Evolutionary conservation across 306 rosid genomes (phyloP), one percentile per base, ranked within the genome.

Genomic region (Cicer judaicum): DNA sequence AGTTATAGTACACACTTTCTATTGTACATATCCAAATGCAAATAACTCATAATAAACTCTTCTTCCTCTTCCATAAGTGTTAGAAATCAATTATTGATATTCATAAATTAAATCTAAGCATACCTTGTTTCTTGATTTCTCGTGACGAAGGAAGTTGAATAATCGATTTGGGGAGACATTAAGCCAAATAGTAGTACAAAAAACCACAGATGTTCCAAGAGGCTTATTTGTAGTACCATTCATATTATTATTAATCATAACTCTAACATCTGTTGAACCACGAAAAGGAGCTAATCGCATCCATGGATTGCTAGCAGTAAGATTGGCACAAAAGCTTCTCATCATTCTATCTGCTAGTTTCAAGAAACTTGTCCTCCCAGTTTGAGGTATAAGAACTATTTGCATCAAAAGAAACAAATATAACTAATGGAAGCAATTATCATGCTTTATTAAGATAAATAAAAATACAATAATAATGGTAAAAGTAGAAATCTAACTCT

Each of bases 271-370:
- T 52, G 43, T 53, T 18, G 68, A 53, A 19, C 71, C 76, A 39
- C 11, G 18, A 54, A 9, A 3, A 4, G 18, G 9, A 49, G 75
- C 53, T 10, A 78, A 42, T 19, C 56, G 13, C 55, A 12, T 75
- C 96, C 96, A 86, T 54, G 13, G 72, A 62, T 86, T 88, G 18
- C 8, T 12, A 3, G 50, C 82, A 62, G 80, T 83, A 0, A 79
- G 24, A 39, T 84, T 84, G 7, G 1, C 40, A 46, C 80, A 70
- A 53, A 84, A 87, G 50, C 2, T 79, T 77, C 79, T 86, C 80
- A 79, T 76, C 91, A 88, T 65, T 75, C 92, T 86, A 52, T 88
- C 85, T 0, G 89, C 80, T 44, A 90, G 70, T 59, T 72, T 86
- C 75, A 88, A 21, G 5, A 88, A 10, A 59, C 79, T 83, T 69